Percentiles rank a stretch among this genome's conserved stretches.
These are phyloP conservation scores for Rhizoctonia solani DNA, from an alignment of 1,284 basidiomycete genomes.

Conservation along the genomic window DNA sequence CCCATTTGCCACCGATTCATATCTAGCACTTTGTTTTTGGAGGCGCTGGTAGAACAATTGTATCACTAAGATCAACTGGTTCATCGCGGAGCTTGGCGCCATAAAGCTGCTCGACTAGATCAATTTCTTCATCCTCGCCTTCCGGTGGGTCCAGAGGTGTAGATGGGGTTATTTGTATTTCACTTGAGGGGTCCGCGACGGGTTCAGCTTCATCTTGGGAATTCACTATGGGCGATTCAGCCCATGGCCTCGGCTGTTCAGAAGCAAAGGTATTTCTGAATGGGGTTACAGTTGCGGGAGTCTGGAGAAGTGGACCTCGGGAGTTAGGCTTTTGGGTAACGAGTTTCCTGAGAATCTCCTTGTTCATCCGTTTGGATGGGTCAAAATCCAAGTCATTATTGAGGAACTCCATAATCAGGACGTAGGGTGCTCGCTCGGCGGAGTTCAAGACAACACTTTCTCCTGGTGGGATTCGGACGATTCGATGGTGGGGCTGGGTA, in stretches of 20 bases:
- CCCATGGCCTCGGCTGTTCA: slow-evolving; percentile 10
- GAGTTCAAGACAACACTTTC: slow-evolving; percentile 99
- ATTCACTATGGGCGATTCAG: slow-evolving; percentile 22
- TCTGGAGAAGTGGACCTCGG: slow-evolving; percentile 13
- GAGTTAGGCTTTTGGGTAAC: slow-evolving; percentile 68
- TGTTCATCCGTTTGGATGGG: slow-evolving; percentile 80
- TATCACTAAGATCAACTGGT: slow-evolving; percentile 75
- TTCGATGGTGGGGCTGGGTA: slow-evolving; percentile 83
- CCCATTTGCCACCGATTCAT: slow-evolving; percentile 76
- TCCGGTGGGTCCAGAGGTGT: slow-evolving; percentile 39
- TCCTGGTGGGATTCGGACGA: slow-evolving; percentile 95
- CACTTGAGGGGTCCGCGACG: slow-evolving; percentile 6
- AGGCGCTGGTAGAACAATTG: slow-evolving; percentile 74
- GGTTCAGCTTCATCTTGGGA: not conserved
- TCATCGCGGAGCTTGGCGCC: slow-evolving; percentile 73
- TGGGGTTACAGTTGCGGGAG: not conserved
- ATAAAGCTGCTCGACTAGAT: slow-evolving; percentile 92
- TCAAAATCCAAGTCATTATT: slow-evolving; percentile 94
- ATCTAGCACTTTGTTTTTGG: slow-evolving; percentile 90
- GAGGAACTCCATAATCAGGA: slow-evolving; percentile 92
- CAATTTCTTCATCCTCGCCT: slow-evolving; percentile 88
- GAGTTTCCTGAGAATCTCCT: slow-evolving; percentile 83
- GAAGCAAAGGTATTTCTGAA: slow-evolving; percentile 4
- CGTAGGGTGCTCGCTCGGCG: slow-evolving; percentile 92
- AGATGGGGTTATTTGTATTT: slow-evolving; percentile 33